Conservation (phyloP, 371 early-diverging fungal species). For the Fennellomyces sp. region DNA sequence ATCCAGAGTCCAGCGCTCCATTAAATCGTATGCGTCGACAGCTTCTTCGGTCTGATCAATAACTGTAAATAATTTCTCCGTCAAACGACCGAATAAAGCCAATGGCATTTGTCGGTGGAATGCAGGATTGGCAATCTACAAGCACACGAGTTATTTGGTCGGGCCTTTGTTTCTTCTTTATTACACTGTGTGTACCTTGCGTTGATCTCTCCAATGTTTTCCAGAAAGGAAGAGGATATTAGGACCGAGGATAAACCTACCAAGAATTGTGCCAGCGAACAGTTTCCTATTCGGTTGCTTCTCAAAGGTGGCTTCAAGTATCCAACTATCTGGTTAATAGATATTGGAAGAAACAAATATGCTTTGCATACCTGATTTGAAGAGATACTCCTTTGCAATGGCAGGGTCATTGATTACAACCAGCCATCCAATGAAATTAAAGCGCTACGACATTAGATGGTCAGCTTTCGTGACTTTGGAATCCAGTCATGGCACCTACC, state of each 20-base stretch:
- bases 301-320: conserved; percentile 20
- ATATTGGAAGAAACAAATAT: too few relatives aligned
- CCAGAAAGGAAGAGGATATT: conserved; percentile 32
- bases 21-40: conserved; percentile 22
- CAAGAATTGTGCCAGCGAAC: conserved; percentile 15
- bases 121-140: conserved; percentile 41
- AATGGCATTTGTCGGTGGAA: conserved; percentile 42
- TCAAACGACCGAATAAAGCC: conserved; percentile 29
- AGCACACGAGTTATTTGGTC: too few relatives aligned
- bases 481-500: too few relatives aligned
- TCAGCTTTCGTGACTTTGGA: too few relatives aligned
- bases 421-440: conserved; percentile 10
- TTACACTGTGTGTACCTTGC: conserved; percentile 28
- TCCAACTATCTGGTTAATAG: too few relatives aligned
- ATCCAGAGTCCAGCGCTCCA: conserved; percentile 35
- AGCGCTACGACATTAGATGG: conserved; percentile 1
- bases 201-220: conserved; percentile 30
- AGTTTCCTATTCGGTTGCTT: conserved; percentile 12
- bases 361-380: conserved; percentile 14
- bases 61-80: conserved; percentile 19
- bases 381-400: conserved; percentile 1
- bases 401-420: conserved; percentile 7
- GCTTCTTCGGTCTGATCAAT: conserved; percentile 21
- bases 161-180: too few relatives aligned
- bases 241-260: conserved; percentile 22